Base-by-base conservation (phyloP, 2,329 filamentous ascomycete species). In the Ascochyta rabiei region DNA sequence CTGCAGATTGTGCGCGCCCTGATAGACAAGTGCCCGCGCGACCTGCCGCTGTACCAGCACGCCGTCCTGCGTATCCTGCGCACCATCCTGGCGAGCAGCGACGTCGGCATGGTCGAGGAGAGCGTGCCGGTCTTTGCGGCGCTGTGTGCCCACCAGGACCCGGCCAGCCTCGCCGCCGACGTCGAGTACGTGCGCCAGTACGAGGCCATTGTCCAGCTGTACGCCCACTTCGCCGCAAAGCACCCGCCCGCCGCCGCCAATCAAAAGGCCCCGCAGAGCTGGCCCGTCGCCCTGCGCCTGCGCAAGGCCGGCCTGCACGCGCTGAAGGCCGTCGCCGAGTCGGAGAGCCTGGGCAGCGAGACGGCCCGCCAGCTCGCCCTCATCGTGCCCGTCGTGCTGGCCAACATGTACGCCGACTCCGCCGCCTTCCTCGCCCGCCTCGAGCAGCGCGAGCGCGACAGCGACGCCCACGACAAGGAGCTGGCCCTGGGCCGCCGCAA, bases 81-180 rank as follows among this genome's bases (percentile, higher is more conserved):
- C 62, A 88, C 88, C 51, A 88, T 98, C 67, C 84, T 98, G 48
- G 86, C 86, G 56, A 96, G 92, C 59, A 87, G 88, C 74, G 91
- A 98, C 74, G 89, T 98, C 60, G 91, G 89, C 64, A 90, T 98
- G 87, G 88, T 96, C 58, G 93, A 98, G 77, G 91, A 93, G 31
- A 95, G 91, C 2, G 83, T 96, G 59, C 85, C 88, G 2, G 91
- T 91, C 3, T 97, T 96, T 72, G 87, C 93, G 67, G 88, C 88
- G 21, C 95, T 97, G 70, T 98, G 93, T 79, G 84, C 87, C 56
- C 85, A 96, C 77, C 91, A 96, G 74, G 93, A 98, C 69, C 87
- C 88, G 53, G 90, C 91, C 30, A 89, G 88, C 8, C 85, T 98
- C 49, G 87, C 92, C 24, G 92, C 90, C 56, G 93, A 98, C 71